These are phyloP conservation scores for Penicillium longicatenatum DNA, from an alignment of 495 filamentous ascomycete genomes.

Conservation along the genomic window DNA sequence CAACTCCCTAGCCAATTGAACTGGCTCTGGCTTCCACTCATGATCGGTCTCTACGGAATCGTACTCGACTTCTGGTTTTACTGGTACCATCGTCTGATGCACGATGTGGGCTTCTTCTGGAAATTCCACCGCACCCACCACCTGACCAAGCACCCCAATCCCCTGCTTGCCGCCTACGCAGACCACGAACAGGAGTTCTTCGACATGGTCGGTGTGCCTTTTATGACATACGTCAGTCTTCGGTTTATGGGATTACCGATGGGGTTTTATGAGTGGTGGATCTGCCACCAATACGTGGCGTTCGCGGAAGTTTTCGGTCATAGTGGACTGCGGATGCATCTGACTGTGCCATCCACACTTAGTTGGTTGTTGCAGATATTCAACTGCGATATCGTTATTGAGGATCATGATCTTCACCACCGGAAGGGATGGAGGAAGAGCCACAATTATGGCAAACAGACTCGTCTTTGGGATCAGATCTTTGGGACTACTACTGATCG, in stretches of 20 bases:
- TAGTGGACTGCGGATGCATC: conserved; percentile 38
- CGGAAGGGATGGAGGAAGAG: conserved; percentile 48
- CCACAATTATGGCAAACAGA: conserved; percentile 49
- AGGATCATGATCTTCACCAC: conserved; percentile 48
- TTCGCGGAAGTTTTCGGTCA: conserved; percentile 46
- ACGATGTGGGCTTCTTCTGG: conserved; percentile 43
- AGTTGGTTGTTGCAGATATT: conserved; percentile 39
- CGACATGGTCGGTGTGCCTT: conserved; percentile 43
- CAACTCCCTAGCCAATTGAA: conserved; percentile 47
- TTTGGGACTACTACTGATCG: conserved; percentile 43
- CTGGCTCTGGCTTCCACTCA: conserved; percentile 40
- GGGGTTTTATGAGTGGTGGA: conserved; percentile 49
- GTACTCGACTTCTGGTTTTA: conserved; percentile 52
- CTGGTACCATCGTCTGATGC: conserved; percentile 47
- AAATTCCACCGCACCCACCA: conserved; percentile 48
- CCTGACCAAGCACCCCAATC: conserved; percentile 47
- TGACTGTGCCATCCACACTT: conserved; percentile 37
- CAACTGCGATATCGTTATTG: conserved; percentile 42
- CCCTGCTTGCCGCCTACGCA: conserved; percentile 43
- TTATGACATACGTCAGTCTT: conserved; percentile 39
- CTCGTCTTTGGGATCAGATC: conserved; percentile 43
- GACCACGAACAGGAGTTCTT: conserved; percentile 49
- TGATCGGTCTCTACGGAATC: conserved; percentile 44
- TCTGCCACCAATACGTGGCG: conserved; percentile 44
- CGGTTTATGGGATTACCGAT: conserved; percentile 37